Base-by-base conservation (phyloP, 129 eudicot species). In the Arctium lappa region DNA sequence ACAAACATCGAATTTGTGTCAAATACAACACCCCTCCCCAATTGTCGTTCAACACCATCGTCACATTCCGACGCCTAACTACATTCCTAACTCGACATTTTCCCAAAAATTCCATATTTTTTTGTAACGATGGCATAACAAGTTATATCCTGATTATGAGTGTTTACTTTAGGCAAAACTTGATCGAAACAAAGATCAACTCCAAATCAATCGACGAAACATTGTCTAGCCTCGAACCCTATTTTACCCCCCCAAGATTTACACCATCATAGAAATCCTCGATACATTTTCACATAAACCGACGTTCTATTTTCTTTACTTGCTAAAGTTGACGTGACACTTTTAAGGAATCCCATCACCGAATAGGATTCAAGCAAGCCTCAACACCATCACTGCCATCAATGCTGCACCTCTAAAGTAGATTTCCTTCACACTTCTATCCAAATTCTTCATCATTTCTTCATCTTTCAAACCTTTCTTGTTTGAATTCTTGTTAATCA, bases 371-470 rank as follows among this genome's bases (percentile, higher is more conserved):
- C 88, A 92, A 9, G 91, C 97, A 84, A 94, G 81, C 86, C 94
- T 92, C 81, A 91, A 60, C 68, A 91, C 88, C 70, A 83, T 79
- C 62, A 95, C 86, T 12, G 86, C 97, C 93, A 92, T 86, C 81
- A 91, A 86, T 6, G 98, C 78, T 1, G 84, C 93, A 16, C 87
- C 94, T 83, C 97, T 84, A 66, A 92, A 90, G 83, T 73, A 90
- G 42, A 95, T 87, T 33, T 91, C 95, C 62, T 84, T 90, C 74
- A 95, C 83, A 83, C 86, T 87, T 74, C 75, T 82, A 42, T 90
- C 95, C 88, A 95, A 73, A 60, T 74, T 83, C 60, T 73, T 80
- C 90, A 88, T 85, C 92, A 92, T 86, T 22, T 90, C 97, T 6
- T 93, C 97, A 71, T 93, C 94, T 76, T 87, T 88, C 42, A 88